phyloP scores from a whole-genome alignment of 2,329 filamentous ascomycete genomes.

The Niveomyces coronatus region DNA sequence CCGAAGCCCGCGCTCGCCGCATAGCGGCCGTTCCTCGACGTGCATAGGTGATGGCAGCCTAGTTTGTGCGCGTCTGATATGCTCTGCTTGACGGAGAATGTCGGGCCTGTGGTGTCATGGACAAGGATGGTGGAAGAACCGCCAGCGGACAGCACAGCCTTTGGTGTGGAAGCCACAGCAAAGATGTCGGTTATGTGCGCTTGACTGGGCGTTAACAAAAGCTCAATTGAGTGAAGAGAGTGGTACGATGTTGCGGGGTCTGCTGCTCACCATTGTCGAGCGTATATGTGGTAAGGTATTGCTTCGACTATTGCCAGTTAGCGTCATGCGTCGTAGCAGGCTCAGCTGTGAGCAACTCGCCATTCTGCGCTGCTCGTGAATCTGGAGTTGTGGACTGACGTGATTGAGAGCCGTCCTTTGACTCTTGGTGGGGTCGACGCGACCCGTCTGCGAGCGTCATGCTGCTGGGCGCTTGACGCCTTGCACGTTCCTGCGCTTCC shows the following conservation, averaged over 20 bases:
- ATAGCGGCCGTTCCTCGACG: slow-evolving; percentile 55
- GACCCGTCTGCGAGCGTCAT: too few species aligned
- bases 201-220: slow-evolving; percentile 25
- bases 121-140: slow-evolving; percentile 75
- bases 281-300: slow-evolving; percentile 90
- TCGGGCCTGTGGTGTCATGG: slow-evolving; percentile 60
- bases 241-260: slow-evolving; percentile 16
- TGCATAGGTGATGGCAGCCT: slow-evolving; percentile 82
- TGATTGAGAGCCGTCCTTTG: slow-evolving; percentile 3
- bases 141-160: slow-evolving; percentile 69
- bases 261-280: slow-evolving; percentile 64
- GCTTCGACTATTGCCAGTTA: slow-evolving; percentile 63
- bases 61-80: slow-evolving; percentile 73
- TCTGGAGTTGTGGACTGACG: slow-evolving; percentile 4
- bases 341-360: neutral
- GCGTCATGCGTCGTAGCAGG: neutral
- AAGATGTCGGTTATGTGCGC: slow-evolving; percentile 81
- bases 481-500: slow-evolving; percentile 2
- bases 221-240: slow-evolving; percentile 8
- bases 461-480: too few species aligned
- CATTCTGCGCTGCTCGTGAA: slow-evolving; percentile 3
- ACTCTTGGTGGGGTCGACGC: too few species aligned
- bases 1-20: slow-evolving; percentile 83
- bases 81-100: slow-evolving; percentile 70
- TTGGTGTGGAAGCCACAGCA: slow-evolving; percentile 65